These are phyloP conservation scores for Talaromyces rugulosus DNA, from an alignment of 2,329 filamentous ascomycete genomes.

Conservation along the genomic window DNA sequence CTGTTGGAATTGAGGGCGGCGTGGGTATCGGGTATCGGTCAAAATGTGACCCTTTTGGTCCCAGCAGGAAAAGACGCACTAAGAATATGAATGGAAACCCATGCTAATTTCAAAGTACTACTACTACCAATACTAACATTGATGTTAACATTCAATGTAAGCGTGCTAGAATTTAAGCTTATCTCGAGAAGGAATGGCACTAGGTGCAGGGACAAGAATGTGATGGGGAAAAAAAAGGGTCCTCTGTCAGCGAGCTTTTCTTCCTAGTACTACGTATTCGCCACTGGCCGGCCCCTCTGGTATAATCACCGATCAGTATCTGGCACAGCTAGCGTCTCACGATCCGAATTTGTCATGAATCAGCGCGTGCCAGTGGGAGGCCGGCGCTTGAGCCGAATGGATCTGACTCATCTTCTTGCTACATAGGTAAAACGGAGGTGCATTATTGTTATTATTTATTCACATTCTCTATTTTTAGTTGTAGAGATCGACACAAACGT, in stretches of 20 bases:
- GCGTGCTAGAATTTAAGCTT: constrained; percentile 1
- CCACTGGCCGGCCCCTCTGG: neutral
- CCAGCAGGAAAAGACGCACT: too few relatives aligned
- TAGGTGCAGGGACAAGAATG: neutral
- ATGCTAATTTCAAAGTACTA: neutral
- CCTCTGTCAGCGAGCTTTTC: neutral
- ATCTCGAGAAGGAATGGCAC: neutral
- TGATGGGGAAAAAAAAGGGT: neutral
- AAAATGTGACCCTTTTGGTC: neutral
- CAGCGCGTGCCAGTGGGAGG: constrained; percentile 72
- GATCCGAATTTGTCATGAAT: constrained; percentile 37
- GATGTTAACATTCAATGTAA: neutral
- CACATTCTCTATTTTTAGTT: neutral
- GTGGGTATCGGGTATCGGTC: neutral
- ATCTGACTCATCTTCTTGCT: neutral
- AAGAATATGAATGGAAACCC: neutral
- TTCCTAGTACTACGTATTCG: neutral
- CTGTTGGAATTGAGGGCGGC: neutral
- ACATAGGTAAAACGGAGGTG: neutral
- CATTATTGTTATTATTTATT: neutral
- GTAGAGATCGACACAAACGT: neutral
- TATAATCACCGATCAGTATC: neutral
- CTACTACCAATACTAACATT: neutral
- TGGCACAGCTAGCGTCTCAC: neutral
- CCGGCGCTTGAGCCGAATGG: constrained; percentile 48